Evolutionary conservation across 75 land plant genomes (phyloP).

Genomic region (Pinus tabuliformis): DNA sequence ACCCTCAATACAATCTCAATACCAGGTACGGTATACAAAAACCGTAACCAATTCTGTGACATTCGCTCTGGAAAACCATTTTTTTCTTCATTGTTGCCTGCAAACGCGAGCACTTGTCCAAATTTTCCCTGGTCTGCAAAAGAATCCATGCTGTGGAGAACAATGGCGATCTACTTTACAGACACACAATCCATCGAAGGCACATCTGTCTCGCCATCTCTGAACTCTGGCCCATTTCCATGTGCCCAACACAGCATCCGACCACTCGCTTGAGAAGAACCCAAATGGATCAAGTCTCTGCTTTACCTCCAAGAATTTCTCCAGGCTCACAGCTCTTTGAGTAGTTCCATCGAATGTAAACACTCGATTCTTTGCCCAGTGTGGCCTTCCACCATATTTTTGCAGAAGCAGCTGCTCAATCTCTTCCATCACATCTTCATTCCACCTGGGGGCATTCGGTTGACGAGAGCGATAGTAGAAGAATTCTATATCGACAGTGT

Average conservation of each 20-base stretch:
- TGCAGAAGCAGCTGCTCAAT: conserved; percentile 28
- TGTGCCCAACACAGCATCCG: conserved; percentile 22
- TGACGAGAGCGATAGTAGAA: conserved; percentile 17
- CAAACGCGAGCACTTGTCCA: conserved; percentile 28
- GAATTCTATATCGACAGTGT: conserved; percentile 16
- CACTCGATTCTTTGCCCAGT: conserved; percentile 35
- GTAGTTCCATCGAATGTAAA: conserved; percentile 9
- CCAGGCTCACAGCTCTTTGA: neutral
- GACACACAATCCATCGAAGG: conserved; percentile 34
- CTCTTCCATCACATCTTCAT: conserved; percentile 12
- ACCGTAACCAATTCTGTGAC: too few species aligned
- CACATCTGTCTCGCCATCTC: conserved; percentile 22
- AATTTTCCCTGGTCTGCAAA: conserved; percentile 24
- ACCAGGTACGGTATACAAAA: too few species aligned
- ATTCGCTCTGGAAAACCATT: too few species aligned
- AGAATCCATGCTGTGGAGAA: conserved; percentile 12
- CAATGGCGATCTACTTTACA: conserved; percentile 33
- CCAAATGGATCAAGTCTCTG: conserved; percentile 17
- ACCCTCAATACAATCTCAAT: too few species aligned
- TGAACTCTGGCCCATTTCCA: neutral
- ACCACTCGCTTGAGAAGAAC: conserved; percentile 32
- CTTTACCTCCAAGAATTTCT: conserved; percentile 13
- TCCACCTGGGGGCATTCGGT: conserved; percentile 1
- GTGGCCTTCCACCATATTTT: conserved; percentile 6
- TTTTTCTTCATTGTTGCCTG: neutral